Conservation (phyloP, 148 eudicot genomes). For the Fagopyrum homotropicum region DNA sequence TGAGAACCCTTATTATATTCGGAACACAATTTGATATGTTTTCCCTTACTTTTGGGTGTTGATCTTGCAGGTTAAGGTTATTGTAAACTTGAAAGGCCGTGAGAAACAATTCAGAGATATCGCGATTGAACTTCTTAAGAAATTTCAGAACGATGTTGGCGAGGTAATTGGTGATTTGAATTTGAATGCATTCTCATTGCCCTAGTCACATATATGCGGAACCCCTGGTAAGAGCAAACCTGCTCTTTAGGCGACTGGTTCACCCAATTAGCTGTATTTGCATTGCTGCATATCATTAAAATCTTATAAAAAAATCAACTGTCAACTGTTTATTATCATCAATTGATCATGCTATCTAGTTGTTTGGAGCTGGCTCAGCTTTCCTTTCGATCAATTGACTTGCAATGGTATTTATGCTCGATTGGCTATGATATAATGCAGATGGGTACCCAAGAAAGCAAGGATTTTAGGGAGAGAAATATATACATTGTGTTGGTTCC, state of each 20-base stretch:
- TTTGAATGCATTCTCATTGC: background rate
- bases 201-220: background rate
- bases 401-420: background rate
- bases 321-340: background rate
- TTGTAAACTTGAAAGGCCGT: conserved; percentile 84
- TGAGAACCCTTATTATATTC: background rate
- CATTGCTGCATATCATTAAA: background rate
- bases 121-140: conserved; percentile 67
- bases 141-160: conserved; percentile 72
- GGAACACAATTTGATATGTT: background rate
- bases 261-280: background rate
- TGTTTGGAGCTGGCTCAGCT: background rate
- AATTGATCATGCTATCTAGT: background rate
- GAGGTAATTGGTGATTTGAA: conserved; percentile 47
- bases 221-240: background rate
- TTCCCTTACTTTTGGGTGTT: background rate
- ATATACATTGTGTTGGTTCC: conserved; percentile 67
- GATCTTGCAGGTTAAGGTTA: conserved; percentile 67
- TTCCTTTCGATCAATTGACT: background rate
- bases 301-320: background rate
- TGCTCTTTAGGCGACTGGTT: background rate
- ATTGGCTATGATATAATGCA: conserved; percentile 20
- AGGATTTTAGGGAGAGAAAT: conserved; percentile 63
- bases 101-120: conserved; percentile 55
- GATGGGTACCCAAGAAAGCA: conserved; percentile 74